Evolutionary conservation across 1,284 basidiomycete species (phyloP), one percentile per base, ranked within the genome.

Genomic region (Boletus smithii): DNA sequence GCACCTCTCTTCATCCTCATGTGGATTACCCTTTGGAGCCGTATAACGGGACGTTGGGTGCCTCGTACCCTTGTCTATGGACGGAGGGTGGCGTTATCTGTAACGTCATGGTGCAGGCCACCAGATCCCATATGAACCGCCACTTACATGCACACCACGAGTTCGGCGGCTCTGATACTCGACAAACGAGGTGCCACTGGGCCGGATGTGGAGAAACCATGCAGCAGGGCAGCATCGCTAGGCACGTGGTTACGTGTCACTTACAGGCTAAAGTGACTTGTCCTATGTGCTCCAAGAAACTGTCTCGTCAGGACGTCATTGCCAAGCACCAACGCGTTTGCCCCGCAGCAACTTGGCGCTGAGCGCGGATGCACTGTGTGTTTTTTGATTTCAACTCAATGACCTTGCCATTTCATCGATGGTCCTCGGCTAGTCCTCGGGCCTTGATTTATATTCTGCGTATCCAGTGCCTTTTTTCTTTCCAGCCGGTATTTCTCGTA

Each of bases 221-320:
- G 60, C 60, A 65, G 10, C 61, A 62, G 38, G 63, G 63, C 20
- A 61, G 61, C 43, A 58, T 61, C 17, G 63, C 61, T n/a, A 60
- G 63, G 24, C 63, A 61, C 27, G 44, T 60, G 55, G 63, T 61
- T 20, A 56, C 61, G 8, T 60, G 63, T 43, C 63, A 61, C 39
- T 44, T 61, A 4, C 60, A 60, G 40, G 57, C 59, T 1, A 61
- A 66, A 35, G 60, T 66, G 32, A 60, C 59, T 4, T 61, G 60
- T 32, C 59, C 60, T 2, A 53, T 55, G 54, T 61, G 63, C 49
- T 62, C 30, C 42, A 65, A 61, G 40, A 62, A 64, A 35, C 23
- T 61, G 31, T 61, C 63, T 23, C 60, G 60, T 23, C 57, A 52
- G 24, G 63, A 61, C 27, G 60, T 61, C 13, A 56, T 61, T 43